A percentile compares a stretch with the other conserved stretches of the same genome.
phyloP scores from a whole-genome alignment of 108 stramenopile species.

The Cyclotella baltica region DNA sequence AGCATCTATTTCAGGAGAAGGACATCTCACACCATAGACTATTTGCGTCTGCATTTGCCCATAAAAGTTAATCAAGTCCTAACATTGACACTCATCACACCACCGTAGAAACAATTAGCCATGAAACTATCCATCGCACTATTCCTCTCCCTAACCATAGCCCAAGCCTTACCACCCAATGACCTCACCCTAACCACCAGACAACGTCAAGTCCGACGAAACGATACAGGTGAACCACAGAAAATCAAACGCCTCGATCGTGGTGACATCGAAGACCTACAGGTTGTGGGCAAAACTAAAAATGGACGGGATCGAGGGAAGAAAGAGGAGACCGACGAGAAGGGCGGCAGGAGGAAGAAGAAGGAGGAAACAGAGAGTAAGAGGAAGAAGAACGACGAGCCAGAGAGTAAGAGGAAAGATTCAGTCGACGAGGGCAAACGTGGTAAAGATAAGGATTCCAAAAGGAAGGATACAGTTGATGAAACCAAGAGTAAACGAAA shows the following conservation, averaged over 20 bases:
- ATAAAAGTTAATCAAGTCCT: background rate
- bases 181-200: background rate
- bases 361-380: background rate
- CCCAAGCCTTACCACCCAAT: background rate
- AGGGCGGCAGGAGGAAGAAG: background rate
- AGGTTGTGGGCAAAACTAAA: too few relatives aligned
- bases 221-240: background rate
- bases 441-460: background rate
- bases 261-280: background rate
- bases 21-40: background rate
- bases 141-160: background rate
- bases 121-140: constrained; percentile 1
- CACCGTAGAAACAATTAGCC: background rate
- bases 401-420: too few relatives aligned
- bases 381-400: background rate
- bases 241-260: background rate
- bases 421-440: background rate
- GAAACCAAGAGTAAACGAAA: background rate
- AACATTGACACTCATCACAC: background rate
- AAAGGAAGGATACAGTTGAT: background rate
- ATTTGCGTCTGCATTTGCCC: background rate
- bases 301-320: too few relatives aligned
- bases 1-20: too few relatives aligned
- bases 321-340: too few relatives aligned
- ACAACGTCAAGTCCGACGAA: constrained; percentile 12